Base-by-base conservation (phyloP, 2,329 filamentous ascomycete species). In the Lomentospora prolificans region DNA sequence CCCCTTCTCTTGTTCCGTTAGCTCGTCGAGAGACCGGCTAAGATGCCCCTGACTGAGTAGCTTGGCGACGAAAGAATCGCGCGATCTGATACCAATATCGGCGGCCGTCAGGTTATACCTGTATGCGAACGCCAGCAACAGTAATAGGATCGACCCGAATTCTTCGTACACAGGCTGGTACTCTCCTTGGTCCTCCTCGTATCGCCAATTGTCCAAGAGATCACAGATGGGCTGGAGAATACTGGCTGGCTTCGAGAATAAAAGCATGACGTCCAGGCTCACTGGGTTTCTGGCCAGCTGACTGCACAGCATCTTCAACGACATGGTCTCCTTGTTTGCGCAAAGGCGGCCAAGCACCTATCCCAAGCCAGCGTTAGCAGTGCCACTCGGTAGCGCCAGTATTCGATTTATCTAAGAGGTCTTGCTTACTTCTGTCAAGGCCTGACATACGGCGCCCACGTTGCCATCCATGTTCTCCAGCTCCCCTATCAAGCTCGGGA, bases 401-500 rank as follows among this genome's bases (percentile, higher is more conserved):
- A n/a, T n/a, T n/a, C n/a, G n/a, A n/a, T n/a, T n/a, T n/a, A n/a
- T n/a, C n/a, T n/a, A n/a, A n/a, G n/a, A n/a, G n/a, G n/a, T n/a
- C n/a, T n/a, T n/a, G n/a, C n/a, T n/a, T 67, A 86, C 85, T 73
- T 89, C 86, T 39, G 84, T 81, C 48, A 91, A 75, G 2, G 90
- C 91, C 58, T 86, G 84, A 53, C 87, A 87, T 17, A 95, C 89
- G 2, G 90, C 89, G 2, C 89, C 90, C 2, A 89, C 89, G 67
- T 96, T 96, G 1, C 92, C 92, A 64, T 95, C 89, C 79, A 94
- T 90, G 53, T 86, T 86, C 57, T 96, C 90, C 24, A 99, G 75
- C 63, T 95, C 90, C 39, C 84, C 81, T 41, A 96, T 82, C 30
- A 95, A 75, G 46, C 84, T 80, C 61, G 90, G 87, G 1, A 88